Evolutionary conservation across 371 early-diverging fungal species (phyloP).

Genomic region (Mortierella sp.): DNA sequence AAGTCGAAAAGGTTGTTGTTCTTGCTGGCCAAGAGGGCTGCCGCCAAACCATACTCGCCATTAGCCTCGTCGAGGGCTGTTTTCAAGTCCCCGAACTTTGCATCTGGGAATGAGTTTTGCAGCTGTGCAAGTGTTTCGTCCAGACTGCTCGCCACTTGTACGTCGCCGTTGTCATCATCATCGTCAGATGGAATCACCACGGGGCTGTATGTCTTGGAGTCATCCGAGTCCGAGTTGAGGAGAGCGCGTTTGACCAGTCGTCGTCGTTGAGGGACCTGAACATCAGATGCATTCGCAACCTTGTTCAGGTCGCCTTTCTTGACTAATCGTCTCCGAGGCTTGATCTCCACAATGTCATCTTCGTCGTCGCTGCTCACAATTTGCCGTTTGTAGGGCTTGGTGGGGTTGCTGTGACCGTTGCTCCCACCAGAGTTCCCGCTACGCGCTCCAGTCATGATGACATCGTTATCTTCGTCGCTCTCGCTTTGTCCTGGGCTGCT

Average conservation of each 20-base stretch:
- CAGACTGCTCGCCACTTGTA: slow-evolving; percentile 17
- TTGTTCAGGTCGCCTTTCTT: slow-evolving; percentile 19
- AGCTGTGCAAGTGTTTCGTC: slow-evolving; percentile 33
- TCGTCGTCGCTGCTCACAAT: slow-evolving; percentile 53
- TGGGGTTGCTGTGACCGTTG: not conserved
- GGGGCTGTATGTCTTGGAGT: slow-evolving; percentile 17
- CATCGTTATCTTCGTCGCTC: slow-evolving; percentile 23
- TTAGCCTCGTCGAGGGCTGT: slow-evolving; percentile 10
- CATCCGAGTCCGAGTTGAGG: slow-evolving; percentile 45
- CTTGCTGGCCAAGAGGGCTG: slow-evolving; percentile 18
- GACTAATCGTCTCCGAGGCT: slow-evolving; percentile 36
- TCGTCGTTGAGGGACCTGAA: slow-evolving; percentile 31
- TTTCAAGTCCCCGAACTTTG: slow-evolving; percentile 18
- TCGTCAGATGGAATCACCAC: slow-evolving; percentile 35
- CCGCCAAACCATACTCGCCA: slow-evolving; percentile 37
- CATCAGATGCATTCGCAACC: not conserved
- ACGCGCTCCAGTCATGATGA: slow-evolving; percentile 13
- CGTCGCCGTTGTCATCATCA: slow-evolving; percentile 28
- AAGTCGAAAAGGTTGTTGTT: not conserved
- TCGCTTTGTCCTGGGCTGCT: slow-evolving; percentile 29
- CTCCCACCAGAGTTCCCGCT: not conserved
- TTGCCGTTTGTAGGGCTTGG: slow-evolving; percentile 25
- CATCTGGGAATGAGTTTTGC: slow-evolving; percentile 36
- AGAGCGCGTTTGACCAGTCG: slow-evolving; percentile 36
- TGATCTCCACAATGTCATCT: slow-evolving; percentile 9